Base-by-base conservation (phyloP, 257 asterid genomes). In the Solanum ossicruentum region DNA sequence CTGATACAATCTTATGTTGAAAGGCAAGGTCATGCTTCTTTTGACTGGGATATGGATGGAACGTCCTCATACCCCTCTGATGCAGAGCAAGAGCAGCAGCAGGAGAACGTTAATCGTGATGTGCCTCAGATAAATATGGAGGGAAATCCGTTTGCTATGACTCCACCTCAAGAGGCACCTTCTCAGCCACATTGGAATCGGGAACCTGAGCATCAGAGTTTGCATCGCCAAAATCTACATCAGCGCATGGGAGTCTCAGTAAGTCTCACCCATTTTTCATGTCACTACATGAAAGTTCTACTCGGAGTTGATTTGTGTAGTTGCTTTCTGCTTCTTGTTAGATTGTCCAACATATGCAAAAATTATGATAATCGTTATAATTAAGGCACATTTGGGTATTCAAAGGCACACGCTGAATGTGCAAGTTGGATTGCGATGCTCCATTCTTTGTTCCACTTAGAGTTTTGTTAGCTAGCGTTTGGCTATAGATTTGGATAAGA, bases 1-100 rank as follows among this genome's bases (percentile, higher is more conserved):
- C 89, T 95, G 80, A 89, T 93, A 77, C 97, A 90, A 73, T 94
- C 97, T 54, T 92, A 91, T 9, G 93, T 80, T 16, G 95, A 90
- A 89, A 94, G 97, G 90, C 96, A 89, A 61, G 93, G 87, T 52
- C 90, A 86, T 84, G 89, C 91, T 88, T 91, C 97, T 82, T 87
- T 54, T 69, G 97, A 92, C 45, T 92, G 92, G 94, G 98, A 91
- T 49, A 85, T 83, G 75, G 96, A 92, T 5, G 89, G 83, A 71
- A 15, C 89, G 43, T 88, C 92, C 41, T 90, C 92, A 52, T 89
- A 94, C 87, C 91, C 89, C 51, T 87, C 91, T 71, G 82, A 83
- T 41, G 78, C 75, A 36, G 95, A 93, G 75, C 91, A 87, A 56
- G 92, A 89, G 41, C 91, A 88, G 7, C 93, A 91, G 63, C 92